These are phyloP conservation scores for Isoetes taiwanensis DNA, from an alignment of 75 land plant genomes.

Conservation along the genomic window DNA sequence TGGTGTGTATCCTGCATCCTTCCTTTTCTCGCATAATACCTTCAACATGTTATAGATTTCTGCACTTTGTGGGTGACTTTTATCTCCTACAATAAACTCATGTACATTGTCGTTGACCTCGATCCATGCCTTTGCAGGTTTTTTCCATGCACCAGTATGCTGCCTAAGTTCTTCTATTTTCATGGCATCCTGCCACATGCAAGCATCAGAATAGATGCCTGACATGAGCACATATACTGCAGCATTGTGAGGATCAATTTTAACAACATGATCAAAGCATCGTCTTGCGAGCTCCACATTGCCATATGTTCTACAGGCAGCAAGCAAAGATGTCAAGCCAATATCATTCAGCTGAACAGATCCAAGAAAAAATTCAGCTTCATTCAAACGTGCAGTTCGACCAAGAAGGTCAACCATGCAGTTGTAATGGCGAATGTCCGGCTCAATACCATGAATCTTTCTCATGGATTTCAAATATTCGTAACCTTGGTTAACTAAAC, in stretches of 20 bases:
- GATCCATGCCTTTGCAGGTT: neutral
- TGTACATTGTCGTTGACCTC: neutral
- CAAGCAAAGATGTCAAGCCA: conserved; percentile 15
- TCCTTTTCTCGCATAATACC: neutral
- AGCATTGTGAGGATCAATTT: conserved; percentile 10
- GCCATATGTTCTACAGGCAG: conserved; percentile 12
- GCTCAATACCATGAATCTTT: conserved; percentile 7
- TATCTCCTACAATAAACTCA: neutral
- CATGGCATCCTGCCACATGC: conserved; percentile 15
- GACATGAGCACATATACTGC: conserved; percentile 12
- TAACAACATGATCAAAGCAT: conserved; percentile 10
- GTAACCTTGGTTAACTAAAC: conserved; percentile 9
- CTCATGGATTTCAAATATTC: conserved; percentile 12
- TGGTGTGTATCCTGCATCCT: too few species aligned
- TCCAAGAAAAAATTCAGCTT: conserved; percentile 12
- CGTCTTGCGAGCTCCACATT: conserved; percentile 12
- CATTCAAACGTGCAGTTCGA: conserved; percentile 9
- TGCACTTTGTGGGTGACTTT: neutral
- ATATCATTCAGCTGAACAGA: conserved; percentile 11
- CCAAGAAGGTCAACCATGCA: conserved; percentile 18
- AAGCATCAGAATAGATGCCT: conserved; percentile 13
- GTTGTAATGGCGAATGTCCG: conserved; percentile 12
- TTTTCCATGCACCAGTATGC: neutral
- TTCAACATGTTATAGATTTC: neutral
- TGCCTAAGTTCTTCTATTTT: neutral